A percentile compares a stretch with the other conserved stretches of the same genome.
phyloP scores from a whole-genome alignment of 805 yeast genomes.

The Starmerella floricola region DNA sequence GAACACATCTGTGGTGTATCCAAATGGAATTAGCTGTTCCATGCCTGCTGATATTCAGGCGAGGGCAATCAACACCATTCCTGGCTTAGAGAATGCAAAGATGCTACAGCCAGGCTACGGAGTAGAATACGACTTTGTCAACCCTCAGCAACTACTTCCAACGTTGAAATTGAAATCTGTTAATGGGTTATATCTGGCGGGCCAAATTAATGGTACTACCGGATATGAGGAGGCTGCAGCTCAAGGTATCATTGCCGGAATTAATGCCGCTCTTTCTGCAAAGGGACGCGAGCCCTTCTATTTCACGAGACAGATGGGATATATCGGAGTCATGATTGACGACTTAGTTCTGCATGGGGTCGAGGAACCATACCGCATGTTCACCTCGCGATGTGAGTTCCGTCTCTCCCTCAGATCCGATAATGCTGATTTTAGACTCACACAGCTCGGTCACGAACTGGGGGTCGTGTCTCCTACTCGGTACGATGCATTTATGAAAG shows the following conservation, averaged over 20 bases:
- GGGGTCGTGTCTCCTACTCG: constrained; percentile 60
- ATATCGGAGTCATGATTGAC: constrained; percentile 83
- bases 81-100: constrained; percentile 77
- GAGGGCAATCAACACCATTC: constrained; percentile 58
- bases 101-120: constrained; percentile 96
- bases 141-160: constrained; percentile 71
- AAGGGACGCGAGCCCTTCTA: constrained; percentile 36
- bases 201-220: constrained; percentile 97
- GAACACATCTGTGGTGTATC: constrained; percentile 76
- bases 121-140: constrained; percentile 95
- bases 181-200: constrained; percentile 74
- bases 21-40: constrained; percentile 91
- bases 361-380: constrained; percentile 95
- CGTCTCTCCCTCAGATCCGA: constrained; percentile 83
- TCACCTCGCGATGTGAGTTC: constrained; percentile 90
- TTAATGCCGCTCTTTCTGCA: constrained; percentile 69
- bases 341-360: constrained; percentile 93
- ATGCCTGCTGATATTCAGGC: constrained; percentile 91
- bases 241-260: constrained; percentile 91
- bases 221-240: constrained; percentile 99
- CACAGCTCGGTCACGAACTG: constrained; percentile 47
- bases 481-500: constrained; percentile 38
- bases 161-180: constrained; percentile 75
- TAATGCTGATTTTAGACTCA: constrained; percentile 81
- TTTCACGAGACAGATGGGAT: constrained; percentile 69